Percentiles rank a stretch among this genome's conserved stretches.
Evolutionary conservation across 75 land plant species (phyloP).

Genomic region (Cupressus sempervirens): DNA sequence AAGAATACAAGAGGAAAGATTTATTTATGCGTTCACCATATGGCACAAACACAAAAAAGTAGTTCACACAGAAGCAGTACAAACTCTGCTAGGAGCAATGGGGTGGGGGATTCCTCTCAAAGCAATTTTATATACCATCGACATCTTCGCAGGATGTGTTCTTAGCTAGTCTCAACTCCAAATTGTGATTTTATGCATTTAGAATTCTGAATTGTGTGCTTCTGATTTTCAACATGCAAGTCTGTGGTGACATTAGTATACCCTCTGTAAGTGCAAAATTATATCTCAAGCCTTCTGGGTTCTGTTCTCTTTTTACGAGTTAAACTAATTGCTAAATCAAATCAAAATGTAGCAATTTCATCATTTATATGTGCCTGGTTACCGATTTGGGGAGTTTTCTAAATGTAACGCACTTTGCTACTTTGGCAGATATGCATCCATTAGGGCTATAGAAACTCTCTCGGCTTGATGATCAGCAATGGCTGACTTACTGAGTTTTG

Average conservation of each 20-base stretch:
- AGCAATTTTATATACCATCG: background rate
- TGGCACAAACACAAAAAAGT: too few species aligned
- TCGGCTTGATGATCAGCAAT: conserved; percentile 84
- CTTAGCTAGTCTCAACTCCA: background rate
- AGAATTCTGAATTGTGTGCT: background rate
- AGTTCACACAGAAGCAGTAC: background rate
- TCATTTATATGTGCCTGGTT: too few species aligned
- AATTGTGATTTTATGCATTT: background rate
- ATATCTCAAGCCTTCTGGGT: background rate
- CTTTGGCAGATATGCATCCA: conserved; percentile 74
- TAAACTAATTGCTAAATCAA: background rate
- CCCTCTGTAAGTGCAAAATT: conserved; percentile 54
- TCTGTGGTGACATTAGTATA: conserved; percentile 58
- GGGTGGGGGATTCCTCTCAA: conserved; percentile 7
- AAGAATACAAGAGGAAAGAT: too few species aligned
- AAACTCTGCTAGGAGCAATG: background rate
- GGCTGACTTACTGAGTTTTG: conserved; percentile 92
- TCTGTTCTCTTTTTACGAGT: background rate
- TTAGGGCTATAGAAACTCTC: conserved; percentile 85
- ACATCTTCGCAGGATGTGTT: conserved; percentile 12
- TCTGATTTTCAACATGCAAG: conserved; percentile 20
- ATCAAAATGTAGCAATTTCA: background rate
- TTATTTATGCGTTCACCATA: too few species aligned
- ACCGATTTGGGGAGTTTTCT: too few species aligned
- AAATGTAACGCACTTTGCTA: too few species aligned